These are phyloP conservation scores for Cylindrotheca fusiformis DNA, from an alignment of 108 stramenopile species.

Conservation along the genomic window DNA sequence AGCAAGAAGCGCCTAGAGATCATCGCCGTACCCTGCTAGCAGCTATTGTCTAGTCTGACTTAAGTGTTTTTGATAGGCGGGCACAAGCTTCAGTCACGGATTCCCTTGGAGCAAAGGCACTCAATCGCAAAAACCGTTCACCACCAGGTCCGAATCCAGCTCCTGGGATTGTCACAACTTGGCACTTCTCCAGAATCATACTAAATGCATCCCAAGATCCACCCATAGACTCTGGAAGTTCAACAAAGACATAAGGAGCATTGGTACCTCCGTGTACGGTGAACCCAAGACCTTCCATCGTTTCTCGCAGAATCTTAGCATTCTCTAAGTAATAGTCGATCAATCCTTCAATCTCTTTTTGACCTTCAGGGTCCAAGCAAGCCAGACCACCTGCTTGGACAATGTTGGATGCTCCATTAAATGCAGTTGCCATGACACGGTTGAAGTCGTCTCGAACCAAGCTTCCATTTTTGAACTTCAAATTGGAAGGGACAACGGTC, in stretches of 20 bases:
- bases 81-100: constrained; percentile 86
- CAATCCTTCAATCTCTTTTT: constrained; percentile 88
- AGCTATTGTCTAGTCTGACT: too few species aligned
- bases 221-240: constrained; percentile 77
- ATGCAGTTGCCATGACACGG: constrained; percentile 97
- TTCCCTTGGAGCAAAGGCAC: constrained; percentile 92
- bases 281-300: constrained; percentile 84
- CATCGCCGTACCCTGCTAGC: too few species aligned
- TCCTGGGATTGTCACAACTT: constrained; percentile 97
- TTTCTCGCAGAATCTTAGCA: constrained; percentile 84
- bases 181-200: constrained; percentile 92
- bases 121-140: constrained; percentile 93
- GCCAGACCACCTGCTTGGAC: constrained; percentile 94
- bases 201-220: constrained; percentile 93
- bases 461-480: constrained; percentile 88
- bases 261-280: constrained; percentile 90
- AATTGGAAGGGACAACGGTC: constrained; percentile 90
- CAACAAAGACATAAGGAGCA: constrained; percentile 94
- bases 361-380: constrained; percentile 91
- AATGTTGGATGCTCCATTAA: constrained; percentile 97
- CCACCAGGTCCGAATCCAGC: constrained; percentile 98
- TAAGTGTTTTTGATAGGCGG: constrained; percentile 82
- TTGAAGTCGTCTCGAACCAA: constrained; percentile 91
- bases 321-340: constrained; percentile 98
- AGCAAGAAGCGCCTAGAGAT: too few species aligned